Base-by-base conservation (phyloP, 2,329 filamentous ascomycete species). In the Hymenoscyphus salicellus region DNA sequence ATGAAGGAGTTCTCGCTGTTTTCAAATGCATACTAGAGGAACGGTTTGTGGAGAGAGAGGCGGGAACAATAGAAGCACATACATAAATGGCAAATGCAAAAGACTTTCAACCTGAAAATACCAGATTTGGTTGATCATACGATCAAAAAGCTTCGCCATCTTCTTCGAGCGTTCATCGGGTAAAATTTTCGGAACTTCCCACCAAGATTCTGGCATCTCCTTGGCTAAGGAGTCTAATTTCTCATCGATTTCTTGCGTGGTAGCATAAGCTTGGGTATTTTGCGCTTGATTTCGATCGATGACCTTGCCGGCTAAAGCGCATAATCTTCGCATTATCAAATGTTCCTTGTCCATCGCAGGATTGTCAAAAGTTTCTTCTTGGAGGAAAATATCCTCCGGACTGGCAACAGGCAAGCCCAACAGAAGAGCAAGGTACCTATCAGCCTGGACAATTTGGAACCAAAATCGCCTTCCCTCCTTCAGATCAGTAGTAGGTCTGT, bases 201-300 rank as follows among this genome's bases (percentile, higher is more conserved):
- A 75, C 70, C 70, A 75, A 0, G 67, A 66, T 32, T 61, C n/a
- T 16, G 72, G 69, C 70, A 74, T 70, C 46, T 68, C 67, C 46
- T 70, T 70, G 8, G 66, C 66, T 1, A 74, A 65, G 20, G 33
- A 60, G 8, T 75, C 73, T 5, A 75, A 65, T 28, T 62, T 59
- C 36, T 74, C 73, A n/a, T 74, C 73, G n/a, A 75, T 72, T 16
- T 73, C 67, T 63, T 75, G 72, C 8, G 73, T 75, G 14, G 62
- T 67, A 8, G 72, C 67, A 56, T 74, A 75, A 8, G 70, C 70
- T 26, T 66, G 64, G 11, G 70, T 63, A 38, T 65, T 63, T 8
- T 69, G 64, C 5, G 58, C 57, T 61, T 71, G 67, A 33, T 75
- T 75, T n/a, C 73, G 65, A 23, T 74, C 69, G 3, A 74, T 73